Base-by-base conservation (phyloP, 768 basidiomycete species). In the Daedaleopsis nitida region DNA sequence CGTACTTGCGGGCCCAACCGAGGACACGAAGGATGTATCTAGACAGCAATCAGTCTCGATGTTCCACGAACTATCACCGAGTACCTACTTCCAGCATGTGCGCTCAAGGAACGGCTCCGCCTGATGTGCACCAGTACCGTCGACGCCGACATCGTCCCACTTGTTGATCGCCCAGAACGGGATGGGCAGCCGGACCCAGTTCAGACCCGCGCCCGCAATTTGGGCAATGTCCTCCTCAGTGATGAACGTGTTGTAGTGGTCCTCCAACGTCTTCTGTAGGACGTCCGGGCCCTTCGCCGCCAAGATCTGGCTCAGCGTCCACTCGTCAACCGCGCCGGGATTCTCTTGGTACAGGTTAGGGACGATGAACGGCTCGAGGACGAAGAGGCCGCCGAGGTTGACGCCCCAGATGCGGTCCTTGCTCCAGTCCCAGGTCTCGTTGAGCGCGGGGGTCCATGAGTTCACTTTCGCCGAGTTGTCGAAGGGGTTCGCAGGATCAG, bases 1-100 rank as follows among this genome's bases (percentile, higher is more conserved):
- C 94, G 71, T 96, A 96, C 74, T 97, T 96, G 52, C 94, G 80
- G 14, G 86, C 87, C 94, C 94, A 97, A 3, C 78, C 80, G 42
- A 96, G 76, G 24, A 89, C 81, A 45, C 85, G 85, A 19, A 92
- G 75, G 73, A 92, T 85, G 75, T 94, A 92, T 63, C 85, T 87
- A 65, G 39, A 14, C 23, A 54, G 23, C 1, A 32, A 7, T 32
- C 27, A 32, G 27, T 32, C 27, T 32, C 27, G 24, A 58, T 42
- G 39, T 12, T 42, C 17, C 52, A 24, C 64, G 55, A 23, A 21
- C 24, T 38, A 39, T 50, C 12, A 4, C 45, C 13, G 6, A 21
- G 27, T 57, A 73, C 81, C 62, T 71, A 87, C 82, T 82, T 85
- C 94, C 94, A 95, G 32, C 85, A 85, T 14, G 87, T 86, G 61